Evolutionary conservation across 257 asterid species (phyloP), one percentile per base, ranked within the genome.

Genomic region (Dorcoceras hygrometricum): DNA sequence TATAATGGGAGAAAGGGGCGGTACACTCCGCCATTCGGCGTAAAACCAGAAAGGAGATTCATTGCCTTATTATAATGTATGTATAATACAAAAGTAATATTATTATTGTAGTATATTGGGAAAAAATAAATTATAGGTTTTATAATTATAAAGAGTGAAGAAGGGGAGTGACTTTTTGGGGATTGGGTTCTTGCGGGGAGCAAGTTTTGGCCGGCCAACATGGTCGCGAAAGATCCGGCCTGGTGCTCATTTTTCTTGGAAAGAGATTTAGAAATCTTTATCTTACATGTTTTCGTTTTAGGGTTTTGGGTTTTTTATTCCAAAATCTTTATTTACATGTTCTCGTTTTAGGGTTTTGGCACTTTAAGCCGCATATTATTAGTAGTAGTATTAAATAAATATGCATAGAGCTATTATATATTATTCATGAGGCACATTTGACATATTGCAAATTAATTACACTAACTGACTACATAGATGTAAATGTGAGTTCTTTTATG

Each of bases 1-100:
- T 86, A 80, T 84, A 86, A 86, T 77, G 97, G 81, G 79, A 80
- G 81, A 54, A 75, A 79, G 71, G 69, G 80, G 93, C 95, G 96
- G 95, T 82, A 88, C 79, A 58, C 62, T 82, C 90, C 81, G 93
- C 93, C 96, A 43, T 82, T 80, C 92, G 95, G 97, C 95, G 90
- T 78, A 76, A 79, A 78, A 73, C 67, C 76, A 80, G 89, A 84
- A 89, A 83, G 92, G 70, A 66, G 69, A 67, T 19, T 67, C 23
- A 46, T 5, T 46, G 20, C 53, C 16, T 46, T 46, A 46, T 46
- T 46, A 16, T 46, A 46, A 51, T 23, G 53, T 63, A 58, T 11
- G n/a, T n/a, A n/a, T n/a, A n/a, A n/a, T n/a, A n/a, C n/a, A n/a
- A 34, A 3, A 23, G 8, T 19, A 25, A 8, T 14, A 39, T 48